Evolutionary conservation across 352 stramenopile species (phyloP).

Genomic region (Phytophthora litchii): DNA sequence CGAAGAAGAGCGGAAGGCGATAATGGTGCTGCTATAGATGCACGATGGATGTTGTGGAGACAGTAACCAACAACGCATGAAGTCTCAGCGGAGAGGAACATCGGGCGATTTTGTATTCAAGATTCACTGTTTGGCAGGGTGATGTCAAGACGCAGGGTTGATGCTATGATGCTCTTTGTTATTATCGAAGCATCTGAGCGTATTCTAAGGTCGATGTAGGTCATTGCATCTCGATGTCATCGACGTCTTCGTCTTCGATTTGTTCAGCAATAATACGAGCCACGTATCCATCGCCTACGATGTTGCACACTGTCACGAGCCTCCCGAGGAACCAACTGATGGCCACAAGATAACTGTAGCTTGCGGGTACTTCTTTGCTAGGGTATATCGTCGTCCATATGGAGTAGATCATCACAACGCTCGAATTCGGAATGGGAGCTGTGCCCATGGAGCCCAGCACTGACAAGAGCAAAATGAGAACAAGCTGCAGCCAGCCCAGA

Average conservation of each 20-base stretch:
- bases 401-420: slow-evolving; percentile 78
- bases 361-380: slow-evolving; percentile 51
- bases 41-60: no score
- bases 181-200: not conserved
- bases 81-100: not conserved
- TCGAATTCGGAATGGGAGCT: slow-evolving; percentile 71
- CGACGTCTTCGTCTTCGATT: slow-evolving; percentile 58
- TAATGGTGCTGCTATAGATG: not conserved
- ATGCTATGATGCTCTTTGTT: no score
- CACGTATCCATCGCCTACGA: slow-evolving; percentile 72
- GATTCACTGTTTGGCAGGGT: not conserved
- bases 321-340: slow-evolving; percentile 78
- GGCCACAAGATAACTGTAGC: slow-evolving; percentile 76
- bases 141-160: no score
- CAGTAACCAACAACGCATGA: not conserved
- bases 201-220: not conserved
- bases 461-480: slow-evolving; percentile 68
- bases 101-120: not conserved
- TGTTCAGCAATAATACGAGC: slow-evolving; percentile 80
- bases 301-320: slow-evolving; percentile 74
- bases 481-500: slow-evolving; percentile 51
- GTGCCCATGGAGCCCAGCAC: slow-evolving; percentile 65
- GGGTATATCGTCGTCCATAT: slow-evolving; percentile 78
- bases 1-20: slow-evolving; percentile 3
- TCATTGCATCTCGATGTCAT: slow-evolving; percentile 25